Base-by-base conservation (phyloP, 106 monocot species). In the Xerophyta viscosa region DNA sequence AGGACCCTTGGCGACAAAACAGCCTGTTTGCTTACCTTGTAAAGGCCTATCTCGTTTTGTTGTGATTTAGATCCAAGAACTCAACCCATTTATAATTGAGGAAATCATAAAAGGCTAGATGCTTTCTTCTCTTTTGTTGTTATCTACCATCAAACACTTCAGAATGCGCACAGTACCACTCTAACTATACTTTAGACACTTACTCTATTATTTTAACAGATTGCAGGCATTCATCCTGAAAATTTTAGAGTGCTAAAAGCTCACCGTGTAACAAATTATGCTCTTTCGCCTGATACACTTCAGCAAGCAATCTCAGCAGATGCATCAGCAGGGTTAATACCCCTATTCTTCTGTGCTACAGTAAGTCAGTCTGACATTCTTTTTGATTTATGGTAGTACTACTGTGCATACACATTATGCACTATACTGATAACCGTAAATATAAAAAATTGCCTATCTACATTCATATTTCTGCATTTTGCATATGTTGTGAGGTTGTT, bases 261-360 rank as follows among this genome's bases (percentile, higher is more conserved):
- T 54, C 60, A 66, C 27, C 37, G 24, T 13, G 43, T 19, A 57
- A 13, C 65, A 43, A 66, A 66, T 26, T 83, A 73, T 41, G 66
- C 64, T 27, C 56, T 83, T 62, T 39, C 66, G 45, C 69, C 73
- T 31, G 31, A 73, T 33, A 27, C 42, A 29, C 15, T 77, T 19
- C 25, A 21, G 15, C 51, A 77, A 45, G 58, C 72, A 23, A 63
- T 83, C 43, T 70, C 56, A 4, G 37, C 30, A 21, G 82, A 83
- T 21, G 54, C 69, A 15, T 56, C 65, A 20, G 46, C 41, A 24
- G 82, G 77, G 19, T 66, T 77, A 20, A 52, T 73, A 44, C 82
- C 82, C 29, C 70, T 87, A 61, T 87, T 87, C 49, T 50, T 81
- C 2, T 81, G 87, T 61, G 81, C 71, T 44, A 87, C 87, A 20